These are phyloP conservation scores for Gloeostereum incarnatum DNA, from an alignment of 768 basidiomycete genomes.

Conservation along the genomic window DNA sequence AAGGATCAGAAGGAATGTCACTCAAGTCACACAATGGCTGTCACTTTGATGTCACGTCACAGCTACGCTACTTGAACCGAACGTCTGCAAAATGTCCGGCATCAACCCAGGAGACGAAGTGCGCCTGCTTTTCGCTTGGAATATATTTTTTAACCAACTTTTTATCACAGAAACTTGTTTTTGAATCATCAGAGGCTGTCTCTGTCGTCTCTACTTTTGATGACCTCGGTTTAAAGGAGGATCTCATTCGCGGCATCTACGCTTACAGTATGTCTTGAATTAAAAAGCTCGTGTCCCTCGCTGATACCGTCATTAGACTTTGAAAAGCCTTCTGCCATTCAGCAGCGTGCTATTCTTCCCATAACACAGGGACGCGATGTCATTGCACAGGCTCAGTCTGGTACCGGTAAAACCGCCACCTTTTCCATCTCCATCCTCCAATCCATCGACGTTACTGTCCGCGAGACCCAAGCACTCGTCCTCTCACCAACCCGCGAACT, in stretches of 20 bases:
- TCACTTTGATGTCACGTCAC: too few relatives aligned
- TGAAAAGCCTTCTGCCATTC: constrained; percentile 97
- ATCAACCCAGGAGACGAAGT: constrained; percentile 86
- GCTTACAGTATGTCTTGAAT: constrained; percentile 73
- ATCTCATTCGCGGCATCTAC: constrained; percentile 93
- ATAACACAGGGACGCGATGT: constrained; percentile 96
- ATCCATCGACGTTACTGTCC: constrained; percentile 90
- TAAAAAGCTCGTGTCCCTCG: constrained; percentile 2
- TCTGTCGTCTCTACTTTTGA: constrained; percentile 86
- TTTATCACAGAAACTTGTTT: constrained; percentile 69
- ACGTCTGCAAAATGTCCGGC: constrained; percentile 61
- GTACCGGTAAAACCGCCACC: constrained; percentile 99
- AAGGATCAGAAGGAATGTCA: too few relatives aligned
- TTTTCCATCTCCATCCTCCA: constrained; percentile 98
- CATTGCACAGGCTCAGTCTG: constrained; percentile 98
- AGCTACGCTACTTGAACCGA: constrained; percentile 50
- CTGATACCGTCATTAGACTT: constrained; percentile 43
- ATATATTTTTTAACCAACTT: constrained; percentile 8
- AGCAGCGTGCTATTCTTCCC: constrained; percentile 95
- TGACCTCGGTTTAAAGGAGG: constrained; percentile 87
- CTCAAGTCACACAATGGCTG: too few relatives aligned
- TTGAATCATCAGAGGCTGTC: constrained; percentile 91
- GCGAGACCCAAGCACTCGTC: constrained; percentile 94
- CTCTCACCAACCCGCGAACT: constrained; percentile 98
- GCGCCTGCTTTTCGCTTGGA: constrained; percentile 17